Evolutionary conservation across 2,329 filamentous ascomycete genomes (phyloP).

Genomic region (Aspergillus versicolor): DNA sequence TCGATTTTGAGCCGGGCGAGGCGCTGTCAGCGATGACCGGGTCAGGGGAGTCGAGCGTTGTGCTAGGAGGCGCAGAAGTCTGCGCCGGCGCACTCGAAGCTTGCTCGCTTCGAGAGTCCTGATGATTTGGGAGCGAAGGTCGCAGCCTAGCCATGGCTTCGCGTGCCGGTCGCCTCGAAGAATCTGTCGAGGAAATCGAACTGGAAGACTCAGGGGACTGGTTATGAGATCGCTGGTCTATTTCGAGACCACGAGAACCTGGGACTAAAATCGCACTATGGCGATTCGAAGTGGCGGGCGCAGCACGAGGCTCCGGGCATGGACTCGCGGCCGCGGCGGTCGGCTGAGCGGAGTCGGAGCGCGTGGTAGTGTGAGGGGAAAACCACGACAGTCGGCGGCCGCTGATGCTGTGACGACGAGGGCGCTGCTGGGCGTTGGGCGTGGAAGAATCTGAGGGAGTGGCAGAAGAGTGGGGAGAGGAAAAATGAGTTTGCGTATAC

Average conservation of each 20-base stretch:
- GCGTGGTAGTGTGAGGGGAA: slow-evolving; percentile 24
- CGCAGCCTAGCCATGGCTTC: slow-evolving; percentile 33
- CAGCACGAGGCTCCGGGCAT: slow-evolving; percentile 32
- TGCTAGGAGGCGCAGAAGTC: slow-evolving; percentile 10
- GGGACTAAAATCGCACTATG: slow-evolving; percentile 20
- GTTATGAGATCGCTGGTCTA: slow-evolving; percentile 22
- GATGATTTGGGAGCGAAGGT: slow-evolving; percentile 24
- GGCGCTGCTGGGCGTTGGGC: slow-evolving; percentile 23
- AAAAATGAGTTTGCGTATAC: slow-evolving; percentile 36
- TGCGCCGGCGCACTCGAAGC: slow-evolving; percentile 23
- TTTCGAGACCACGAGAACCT: slow-evolving; percentile 22
- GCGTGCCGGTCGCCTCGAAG: slow-evolving; percentile 15
- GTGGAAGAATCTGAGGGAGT: slow-evolving; percentile 19
- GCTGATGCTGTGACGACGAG: slow-evolving; percentile 36
- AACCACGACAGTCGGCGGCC: slow-evolving; percentile 36
- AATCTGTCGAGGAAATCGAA: slow-evolving; percentile 31
- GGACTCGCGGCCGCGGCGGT: slow-evolving; percentile 19
- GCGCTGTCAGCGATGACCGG: slow-evolving; percentile 21
- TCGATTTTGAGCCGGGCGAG: slow-evolving; percentile 22
- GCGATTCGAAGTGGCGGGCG: slow-evolving; percentile 18
- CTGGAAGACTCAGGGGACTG: slow-evolving; percentile 28
- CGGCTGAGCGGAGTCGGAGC: slow-evolving; percentile 24
- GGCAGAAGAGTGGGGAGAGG: slow-evolving; percentile 21
- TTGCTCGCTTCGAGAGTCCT: slow-evolving; percentile 24
- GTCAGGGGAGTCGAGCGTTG: slow-evolving; percentile 20